Evolutionary conservation across 306 rosid genomes (phyloP).

Genomic region (Prunus dulcis): DNA sequence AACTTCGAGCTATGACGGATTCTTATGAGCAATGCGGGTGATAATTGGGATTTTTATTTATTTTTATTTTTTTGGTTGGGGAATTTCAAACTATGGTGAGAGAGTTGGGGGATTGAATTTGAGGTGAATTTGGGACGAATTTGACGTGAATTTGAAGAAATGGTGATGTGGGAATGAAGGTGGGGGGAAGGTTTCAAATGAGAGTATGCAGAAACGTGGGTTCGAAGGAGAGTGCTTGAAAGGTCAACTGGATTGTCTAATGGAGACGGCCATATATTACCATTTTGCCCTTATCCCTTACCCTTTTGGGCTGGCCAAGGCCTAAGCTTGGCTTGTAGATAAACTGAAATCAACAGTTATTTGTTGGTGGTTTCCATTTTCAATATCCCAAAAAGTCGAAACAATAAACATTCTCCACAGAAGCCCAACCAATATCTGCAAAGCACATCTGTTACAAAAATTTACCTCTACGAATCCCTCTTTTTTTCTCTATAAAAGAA

Average conservation of each 20-base stretch:
- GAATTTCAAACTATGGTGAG: not conserved
- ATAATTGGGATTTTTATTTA: not conserved
- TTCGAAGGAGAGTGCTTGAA: conserved; percentile 25
- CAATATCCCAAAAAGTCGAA: too few relatives aligned
- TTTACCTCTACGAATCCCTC: too few relatives aligned
- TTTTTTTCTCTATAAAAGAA: too few relatives aligned
- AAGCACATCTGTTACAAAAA: too few relatives aligned
- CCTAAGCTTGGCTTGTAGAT: too few relatives aligned
- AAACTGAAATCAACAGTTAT: too few relatives aligned
- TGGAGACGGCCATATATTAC: not conserved
- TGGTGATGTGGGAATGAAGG: conserved; percentile 14
- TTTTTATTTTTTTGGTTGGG: not conserved
- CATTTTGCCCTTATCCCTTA: not conserved
- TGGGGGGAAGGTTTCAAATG: conserved; percentile 32
- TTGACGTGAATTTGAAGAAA: conserved; percentile 19
- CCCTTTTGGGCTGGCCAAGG: not conserved
- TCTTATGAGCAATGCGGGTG: not conserved
- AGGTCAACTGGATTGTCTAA: conserved; percentile 31
- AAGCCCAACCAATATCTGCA: too few relatives aligned
- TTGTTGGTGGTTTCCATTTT: too few relatives aligned
- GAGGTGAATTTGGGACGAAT: not conserved
- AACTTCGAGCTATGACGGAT: not conserved
- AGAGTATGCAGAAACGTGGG: conserved; percentile 36
- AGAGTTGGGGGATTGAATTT: conserved; percentile 11
- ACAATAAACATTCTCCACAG: too few relatives aligned